Evolutionary conservation across 2,329 filamentous ascomycete genomes (phyloP).

Genomic region (Thelonectria rubi): DNA sequence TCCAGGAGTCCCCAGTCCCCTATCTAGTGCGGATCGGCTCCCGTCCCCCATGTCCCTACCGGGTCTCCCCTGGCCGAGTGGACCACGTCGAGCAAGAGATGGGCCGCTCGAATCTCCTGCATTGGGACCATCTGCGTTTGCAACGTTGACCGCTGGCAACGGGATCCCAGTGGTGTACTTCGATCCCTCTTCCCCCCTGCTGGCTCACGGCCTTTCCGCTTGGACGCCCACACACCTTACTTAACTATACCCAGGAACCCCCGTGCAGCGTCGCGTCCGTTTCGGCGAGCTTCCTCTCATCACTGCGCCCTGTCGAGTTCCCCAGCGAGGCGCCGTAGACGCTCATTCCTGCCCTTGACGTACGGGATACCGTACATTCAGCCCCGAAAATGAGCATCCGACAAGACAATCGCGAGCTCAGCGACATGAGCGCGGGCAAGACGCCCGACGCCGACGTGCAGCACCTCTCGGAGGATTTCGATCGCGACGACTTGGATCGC

Average conservation of each 20-base stretch:
- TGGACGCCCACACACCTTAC: background rate
- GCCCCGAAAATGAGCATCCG: constrained; percentile 9
- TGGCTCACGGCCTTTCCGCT: background rate
- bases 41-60: no score
- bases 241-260: background rate
- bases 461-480: constrained; percentile 10
- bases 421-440: constrained; percentile 21
- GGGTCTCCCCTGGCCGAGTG: background rate
- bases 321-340: background rate
- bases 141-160: no score
- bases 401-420: constrained; percentile 19
- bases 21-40: background rate
- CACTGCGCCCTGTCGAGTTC: no score
- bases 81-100: background rate
- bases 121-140: background rate
- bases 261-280: background rate
- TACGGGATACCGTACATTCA: background rate
- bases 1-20: background rate
- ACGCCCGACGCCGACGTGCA: constrained; percentile 17
- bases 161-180: no score
- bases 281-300: background rate
- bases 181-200: background rate
- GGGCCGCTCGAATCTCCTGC: background rate
- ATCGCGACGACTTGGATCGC: constrained; percentile 36
- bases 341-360: background rate